phyloP scores from a whole-genome alignment of 352 stramenopile genomes.

The Phytophthora citricola region DNA sequence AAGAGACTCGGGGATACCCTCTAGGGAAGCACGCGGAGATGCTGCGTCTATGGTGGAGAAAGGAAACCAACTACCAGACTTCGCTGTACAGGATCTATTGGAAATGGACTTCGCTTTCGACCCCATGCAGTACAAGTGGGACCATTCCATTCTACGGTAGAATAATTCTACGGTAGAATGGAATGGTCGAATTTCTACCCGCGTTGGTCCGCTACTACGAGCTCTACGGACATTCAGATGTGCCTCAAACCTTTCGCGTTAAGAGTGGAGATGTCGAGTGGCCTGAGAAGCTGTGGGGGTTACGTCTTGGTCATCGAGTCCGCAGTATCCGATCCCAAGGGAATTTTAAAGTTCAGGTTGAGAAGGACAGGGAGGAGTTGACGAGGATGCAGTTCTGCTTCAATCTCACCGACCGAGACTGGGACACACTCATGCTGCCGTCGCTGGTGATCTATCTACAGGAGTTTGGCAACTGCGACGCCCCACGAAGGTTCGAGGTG shows the following conservation, averaged over 20 bases:
- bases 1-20: neutral
- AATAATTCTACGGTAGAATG: too few relatives aligned
- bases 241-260: conserved; percentile 36
- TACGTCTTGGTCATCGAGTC: conserved; percentile 21
- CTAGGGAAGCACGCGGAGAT: neutral
- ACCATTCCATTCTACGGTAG: conserved; percentile 7
- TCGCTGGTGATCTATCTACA: conserved; percentile 32
- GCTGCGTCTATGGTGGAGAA: conserved; percentile 6
- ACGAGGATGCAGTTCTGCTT: conserved; percentile 39
- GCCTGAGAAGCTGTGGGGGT: conserved; percentile 18
- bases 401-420: conserved; percentile 40
- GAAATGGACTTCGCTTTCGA: conserved; percentile 38
- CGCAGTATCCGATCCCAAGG: conserved; percentile 14
- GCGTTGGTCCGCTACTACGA: conserved; percentile 36
- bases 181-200: conserved; percentile 14
- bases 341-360: conserved; percentile 33
- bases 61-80: conserved; percentile 4
- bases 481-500: conserved; percentile 35
- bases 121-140: conserved; percentile 31
- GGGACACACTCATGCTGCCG: conserved; percentile 45
- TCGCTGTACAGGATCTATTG: conserved; percentile 24
- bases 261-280: conserved; percentile 7
- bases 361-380: conserved; percentile 30
- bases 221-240: conserved; percentile 38
- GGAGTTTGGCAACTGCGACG: conserved; percentile 38